These are phyloP conservation scores for Phytophthora litchii DNA, from an alignment of 352 stramenopile genomes.

Conservation along the genomic window DNA sequence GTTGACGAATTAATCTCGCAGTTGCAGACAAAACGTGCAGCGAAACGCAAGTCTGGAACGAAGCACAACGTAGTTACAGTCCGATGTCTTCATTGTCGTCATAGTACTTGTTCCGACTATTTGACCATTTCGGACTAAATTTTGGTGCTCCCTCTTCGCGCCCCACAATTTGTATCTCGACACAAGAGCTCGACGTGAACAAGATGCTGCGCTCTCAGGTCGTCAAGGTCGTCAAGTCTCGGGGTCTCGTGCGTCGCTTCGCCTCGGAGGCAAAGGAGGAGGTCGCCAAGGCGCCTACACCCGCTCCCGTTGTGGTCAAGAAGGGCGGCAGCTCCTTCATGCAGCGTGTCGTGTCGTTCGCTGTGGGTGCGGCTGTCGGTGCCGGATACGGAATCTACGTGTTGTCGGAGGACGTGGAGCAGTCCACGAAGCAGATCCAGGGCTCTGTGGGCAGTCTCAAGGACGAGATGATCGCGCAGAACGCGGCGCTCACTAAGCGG, in stretches of 20 bases:
- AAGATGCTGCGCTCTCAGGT: slow-evolving; percentile 46
- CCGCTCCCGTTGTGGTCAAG: slow-evolving; percentile 42
- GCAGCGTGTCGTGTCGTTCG: slow-evolving; percentile 75
- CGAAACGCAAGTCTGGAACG: slow-evolving; percentile 13
- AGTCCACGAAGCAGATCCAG: slow-evolving; percentile 78
- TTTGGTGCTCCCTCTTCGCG: slow-evolving; percentile 4
- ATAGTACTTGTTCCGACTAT: not conserved
- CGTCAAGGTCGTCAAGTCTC: slow-evolving; percentile 29
- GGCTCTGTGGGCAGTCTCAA: slow-evolving; percentile 64
- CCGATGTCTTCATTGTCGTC: not conserved
- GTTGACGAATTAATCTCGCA: slow-evolving; percentile 20
- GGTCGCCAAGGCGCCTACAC: slow-evolving; percentile 23
- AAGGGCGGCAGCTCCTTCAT: slow-evolving; percentile 71
- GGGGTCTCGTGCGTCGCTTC: slow-evolving; percentile 53
- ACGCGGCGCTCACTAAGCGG: slow-evolving; percentile 70
- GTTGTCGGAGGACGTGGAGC: slow-evolving; percentile 71
- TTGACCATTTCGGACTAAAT: slow-evolving; percentile 8
- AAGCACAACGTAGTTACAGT: slow-evolving; percentile 6
- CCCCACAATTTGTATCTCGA: slow-evolving; percentile 23
- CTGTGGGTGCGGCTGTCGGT: slow-evolving; percentile 66
- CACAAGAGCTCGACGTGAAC: slow-evolving; percentile 24
- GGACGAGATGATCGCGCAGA: slow-evolving; percentile 72
- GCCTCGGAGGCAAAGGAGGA: slow-evolving; percentile 64
- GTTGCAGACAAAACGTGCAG: slow-evolving; percentile 3
- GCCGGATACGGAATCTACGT: slow-evolving; percentile 72